These are phyloP conservation scores for Pichia nanzhaoensis DNA, from an alignment of 805 yeast species.

Conservation along the genomic window DNA sequence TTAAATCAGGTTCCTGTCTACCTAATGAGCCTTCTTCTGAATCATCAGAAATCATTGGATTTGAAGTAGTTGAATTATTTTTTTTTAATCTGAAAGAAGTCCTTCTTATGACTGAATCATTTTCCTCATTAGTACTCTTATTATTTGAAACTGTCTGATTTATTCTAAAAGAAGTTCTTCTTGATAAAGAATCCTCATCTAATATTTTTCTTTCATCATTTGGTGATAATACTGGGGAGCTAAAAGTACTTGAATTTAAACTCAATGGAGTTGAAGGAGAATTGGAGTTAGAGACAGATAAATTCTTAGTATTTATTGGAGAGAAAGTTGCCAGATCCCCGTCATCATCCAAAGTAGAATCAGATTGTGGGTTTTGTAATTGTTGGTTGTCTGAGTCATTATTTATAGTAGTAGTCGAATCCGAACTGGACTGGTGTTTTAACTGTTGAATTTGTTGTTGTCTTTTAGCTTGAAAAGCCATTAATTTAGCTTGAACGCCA, in stretches of 20 bases:
- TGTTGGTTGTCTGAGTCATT: neutral
- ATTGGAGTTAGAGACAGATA: neutral
- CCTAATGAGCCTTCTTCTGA: slow-evolving; percentile 3
- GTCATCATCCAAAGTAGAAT: slow-evolving; percentile 10
- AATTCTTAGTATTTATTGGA: slow-evolving; percentile 1
- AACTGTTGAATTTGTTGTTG: slow-evolving; percentile 30
- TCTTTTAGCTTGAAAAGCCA: slow-evolving; percentile 83
- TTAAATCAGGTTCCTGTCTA: neutral
- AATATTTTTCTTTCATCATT: slow-evolving; percentile 11
- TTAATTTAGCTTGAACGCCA: slow-evolving; percentile 77
- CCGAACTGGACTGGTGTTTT: neutral
- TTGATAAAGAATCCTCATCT: slow-evolving; percentile 10
- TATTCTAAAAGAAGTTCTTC: slow-evolving; percentile 18
- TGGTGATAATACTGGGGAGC: slow-evolving; percentile 14
- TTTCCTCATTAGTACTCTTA: neutral
- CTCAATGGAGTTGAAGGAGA: slow-evolving; percentile 21
- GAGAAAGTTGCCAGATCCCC: slow-evolving; percentile 5
- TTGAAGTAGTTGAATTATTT: neutral
- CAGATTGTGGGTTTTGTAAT: neutral
- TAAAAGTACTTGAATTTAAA: slow-evolving; percentile 14
- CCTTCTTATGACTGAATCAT: slow-evolving; percentile 14
- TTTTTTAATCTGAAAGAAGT: slow-evolving; percentile 16
- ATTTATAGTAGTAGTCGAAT: neutral
- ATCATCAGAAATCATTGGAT: slow-evolving; percentile 6
- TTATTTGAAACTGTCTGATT: neutral